Evolutionary conservation across 2,329 filamentous ascomycete genomes (phyloP).

Genomic region (Fusarium sp.): DNA sequence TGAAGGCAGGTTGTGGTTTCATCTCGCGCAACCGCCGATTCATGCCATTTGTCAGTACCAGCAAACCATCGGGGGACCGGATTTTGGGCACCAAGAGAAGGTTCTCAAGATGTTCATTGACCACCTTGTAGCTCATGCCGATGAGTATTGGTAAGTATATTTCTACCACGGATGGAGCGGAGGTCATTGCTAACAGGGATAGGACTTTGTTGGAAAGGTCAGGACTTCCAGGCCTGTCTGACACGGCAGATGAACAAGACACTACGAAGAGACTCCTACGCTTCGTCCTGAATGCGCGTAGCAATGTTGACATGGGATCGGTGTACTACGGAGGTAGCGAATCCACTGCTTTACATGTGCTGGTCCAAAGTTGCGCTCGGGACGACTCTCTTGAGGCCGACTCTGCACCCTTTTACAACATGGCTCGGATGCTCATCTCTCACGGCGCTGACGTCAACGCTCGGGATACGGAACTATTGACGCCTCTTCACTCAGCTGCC

Average conservation of each 20-base stretch:
- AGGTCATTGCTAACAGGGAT: slow-evolving; percentile 6
- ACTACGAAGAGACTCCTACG: slow-evolving; percentile 13
- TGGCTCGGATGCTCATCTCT: slow-evolving; percentile 18
- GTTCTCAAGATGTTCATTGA: slow-evolving; percentile 27
- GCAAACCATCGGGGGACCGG: not conserved
- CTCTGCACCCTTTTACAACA: not conserved
- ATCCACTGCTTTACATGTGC: slow-evolving; percentile 24
- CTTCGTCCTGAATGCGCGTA: slow-evolving; percentile 23
- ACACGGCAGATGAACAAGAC: not conserved
- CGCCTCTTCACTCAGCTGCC: slow-evolving; percentile 25
- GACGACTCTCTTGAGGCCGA: not conserved
- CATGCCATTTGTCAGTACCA: slow-evolving; percentile 26
- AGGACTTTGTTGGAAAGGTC: slow-evolving; percentile 30
- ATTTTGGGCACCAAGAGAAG: slow-evolving; percentile 1
- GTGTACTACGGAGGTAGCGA: not conserved
- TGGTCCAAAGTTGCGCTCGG: not conserved
- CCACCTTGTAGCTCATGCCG: slow-evolving; percentile 26
- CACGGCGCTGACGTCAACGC: slow-evolving; percentile 31
- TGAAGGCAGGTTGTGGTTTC: slow-evolving; percentile 33
- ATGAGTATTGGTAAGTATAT: slow-evolving; percentile 31
- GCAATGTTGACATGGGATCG: not conserved
- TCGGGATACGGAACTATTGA: slow-evolving; percentile 15
- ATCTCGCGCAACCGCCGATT: slow-evolving; percentile 25
- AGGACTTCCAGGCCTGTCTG: slow-evolving; percentile 4
- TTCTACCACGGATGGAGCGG: not conserved